Evolutionary conservation across 495 filamentous ascomycete species (phyloP).

Genomic region (Apiosordaria backusii): DNA sequence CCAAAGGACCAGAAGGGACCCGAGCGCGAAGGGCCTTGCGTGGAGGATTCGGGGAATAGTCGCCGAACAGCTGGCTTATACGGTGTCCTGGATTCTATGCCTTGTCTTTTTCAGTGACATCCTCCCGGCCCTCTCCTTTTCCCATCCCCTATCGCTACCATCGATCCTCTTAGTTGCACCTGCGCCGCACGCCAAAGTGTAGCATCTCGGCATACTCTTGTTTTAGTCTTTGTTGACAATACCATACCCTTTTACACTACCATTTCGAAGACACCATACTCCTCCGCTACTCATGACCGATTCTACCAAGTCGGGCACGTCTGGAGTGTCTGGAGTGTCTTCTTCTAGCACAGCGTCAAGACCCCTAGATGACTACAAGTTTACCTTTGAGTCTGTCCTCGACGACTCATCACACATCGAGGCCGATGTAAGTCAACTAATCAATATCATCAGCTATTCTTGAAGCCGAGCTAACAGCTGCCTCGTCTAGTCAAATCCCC

Average conservation of each 20-base stretch:
- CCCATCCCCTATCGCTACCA: not conserved
- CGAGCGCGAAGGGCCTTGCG: not conserved
- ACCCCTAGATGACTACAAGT: constrained; percentile 26
- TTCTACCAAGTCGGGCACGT: not conserved
- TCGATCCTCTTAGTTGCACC: not conserved
- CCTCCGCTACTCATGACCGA: not conserved
- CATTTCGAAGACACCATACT: no score
- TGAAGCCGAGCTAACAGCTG: not conserved
- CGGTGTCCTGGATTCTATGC: not conserved
- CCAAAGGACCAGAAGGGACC: not conserved
- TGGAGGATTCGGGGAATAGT: not conserved
- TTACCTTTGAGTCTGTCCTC: constrained; percentile 36
- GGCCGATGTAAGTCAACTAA: constrained; percentile 29
- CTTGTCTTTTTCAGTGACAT: not conserved
- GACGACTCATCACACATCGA: constrained; percentile 28
- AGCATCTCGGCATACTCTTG: not conserved
- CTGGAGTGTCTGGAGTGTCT: not conserved
- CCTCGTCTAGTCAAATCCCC: constrained; percentile 7
- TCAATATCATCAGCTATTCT: not conserved
- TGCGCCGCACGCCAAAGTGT: not conserved
- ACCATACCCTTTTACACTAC: not conserved
- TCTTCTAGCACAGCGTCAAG: constrained; percentile 4
- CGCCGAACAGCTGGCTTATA: not conserved
- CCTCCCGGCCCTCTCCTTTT: not conserved
- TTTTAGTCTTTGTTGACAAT: not conserved